Evolutionary conservation across 257 asterid species (phyloP).

Genomic region (Salvia hispanica): DNA sequence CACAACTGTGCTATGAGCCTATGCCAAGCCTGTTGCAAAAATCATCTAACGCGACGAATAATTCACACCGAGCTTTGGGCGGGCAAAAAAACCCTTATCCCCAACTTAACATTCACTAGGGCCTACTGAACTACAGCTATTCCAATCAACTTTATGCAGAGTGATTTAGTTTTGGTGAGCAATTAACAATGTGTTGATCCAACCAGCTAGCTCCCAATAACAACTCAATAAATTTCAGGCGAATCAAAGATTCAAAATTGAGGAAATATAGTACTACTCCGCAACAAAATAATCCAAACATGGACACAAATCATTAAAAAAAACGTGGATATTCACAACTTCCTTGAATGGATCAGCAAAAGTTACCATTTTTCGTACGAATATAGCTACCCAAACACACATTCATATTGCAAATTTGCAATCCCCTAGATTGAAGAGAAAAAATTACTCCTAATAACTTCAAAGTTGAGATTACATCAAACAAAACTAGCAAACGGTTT

Average conservation of each 20-base stretch:
- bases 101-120: not conserved
- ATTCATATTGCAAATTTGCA: not conserved
- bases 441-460: not conserved
- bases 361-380: not conserved
- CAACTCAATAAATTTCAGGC: too few species aligned
- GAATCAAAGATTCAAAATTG: too few species aligned
- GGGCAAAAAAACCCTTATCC: not conserved
- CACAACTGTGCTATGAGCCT: not conserved
- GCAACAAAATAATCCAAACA: not conserved
- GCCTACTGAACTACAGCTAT: not conserved
- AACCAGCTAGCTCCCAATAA: too few species aligned
- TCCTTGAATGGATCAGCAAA: not conserved
- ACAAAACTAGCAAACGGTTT: not conserved
- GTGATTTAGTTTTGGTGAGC: not conserved
- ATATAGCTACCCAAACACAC: not conserved
- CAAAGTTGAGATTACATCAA: not conserved
- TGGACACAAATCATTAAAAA: not conserved
- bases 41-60: not conserved
- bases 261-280: not conserved
- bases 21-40: not conserved
- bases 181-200: not conserved
- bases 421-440: slow-evolving; percentile 9
- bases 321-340: not conserved
- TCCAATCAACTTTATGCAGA: not conserved
- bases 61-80: not conserved